Evolutionary conservation across 1,139 yeast species (phyloP).

Genomic region (Yamadazyma spencermartinsiae): DNA sequence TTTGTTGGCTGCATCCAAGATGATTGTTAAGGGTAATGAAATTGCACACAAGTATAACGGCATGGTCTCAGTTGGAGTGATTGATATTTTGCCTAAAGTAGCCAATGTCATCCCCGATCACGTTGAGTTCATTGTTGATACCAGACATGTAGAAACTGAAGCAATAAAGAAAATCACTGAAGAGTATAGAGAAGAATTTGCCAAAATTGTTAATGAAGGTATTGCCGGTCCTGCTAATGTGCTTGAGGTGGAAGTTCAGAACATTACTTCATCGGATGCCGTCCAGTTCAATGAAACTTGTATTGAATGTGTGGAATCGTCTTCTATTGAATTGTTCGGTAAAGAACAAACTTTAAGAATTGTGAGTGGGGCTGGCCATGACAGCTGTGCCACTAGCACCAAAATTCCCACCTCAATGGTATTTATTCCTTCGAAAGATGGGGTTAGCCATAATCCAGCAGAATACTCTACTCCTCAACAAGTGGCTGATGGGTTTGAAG

Average conservation of each 20-base stretch:
- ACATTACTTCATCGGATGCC: constrained; percentile 51
- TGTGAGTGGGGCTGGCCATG: constrained; percentile 75
- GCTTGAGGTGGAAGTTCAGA: constrained; percentile 38
- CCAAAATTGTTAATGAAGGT: constrained; percentile 14
- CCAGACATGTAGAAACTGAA: constrained; percentile 55
- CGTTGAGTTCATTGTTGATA: constrained; percentile 57
- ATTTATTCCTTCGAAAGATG: constrained; percentile 69
- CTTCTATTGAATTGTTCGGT: constrained; percentile 53
- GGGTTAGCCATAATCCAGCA: constrained; percentile 68
- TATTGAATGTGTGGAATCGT: constrained; percentile 47
- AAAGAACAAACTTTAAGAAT: constrained; percentile 43
- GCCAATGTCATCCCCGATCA: constrained; percentile 68
- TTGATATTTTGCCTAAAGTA: constrained; percentile 56
- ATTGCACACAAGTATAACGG: constrained; percentile 55
- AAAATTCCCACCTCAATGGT: constrained; percentile 73
- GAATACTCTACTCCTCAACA: constrained; percentile 68
- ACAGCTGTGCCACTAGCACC: constrained; percentile 58
- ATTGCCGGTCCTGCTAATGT: constrained; percentile 20
- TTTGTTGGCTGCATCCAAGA: constrained; percentile 53
- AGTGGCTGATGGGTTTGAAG: constrained; percentile 58
- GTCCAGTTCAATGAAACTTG: constrained; percentile 54
- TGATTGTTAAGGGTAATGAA: constrained; percentile 57
- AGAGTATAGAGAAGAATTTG: constrained; percentile 40
- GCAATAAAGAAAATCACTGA: constrained; percentile 37
- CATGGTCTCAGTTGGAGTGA: constrained; percentile 58